Evolutionary conservation across 805 yeast species (phyloP), one percentile per base, ranked within the genome.

Genomic region (Yamadazyma sp.): DNA sequence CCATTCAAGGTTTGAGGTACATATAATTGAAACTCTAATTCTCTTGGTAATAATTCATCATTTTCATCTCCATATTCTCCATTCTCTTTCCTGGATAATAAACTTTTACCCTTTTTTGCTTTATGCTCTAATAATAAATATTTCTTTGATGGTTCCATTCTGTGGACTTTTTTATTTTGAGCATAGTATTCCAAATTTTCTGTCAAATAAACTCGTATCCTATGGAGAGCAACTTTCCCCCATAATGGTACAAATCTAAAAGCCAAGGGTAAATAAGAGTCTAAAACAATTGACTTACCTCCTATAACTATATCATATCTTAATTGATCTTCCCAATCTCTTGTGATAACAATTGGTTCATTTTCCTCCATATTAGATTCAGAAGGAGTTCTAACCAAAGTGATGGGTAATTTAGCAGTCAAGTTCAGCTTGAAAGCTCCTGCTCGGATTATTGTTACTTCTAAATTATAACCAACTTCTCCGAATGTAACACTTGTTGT

Each of bases 281-380:
- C 88, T 32, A 93, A 69, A 7, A 94, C 80, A 35, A 93, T 78
- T 18, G 88, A 81, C 56, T 91, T 93, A 18, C 96, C 86, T 1
- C 95, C 94, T 35, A 93, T 81, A 13, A 88, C 79, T 28, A 93
- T 87, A 52, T 93, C 97, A 54, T 93, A 93, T 47, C 81, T 80
- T 21, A 93, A 60, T 54, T 85, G 86, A 54, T 86, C 88, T 56
- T 91, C 98, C 98, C 98, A 93, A 45, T 86, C 91, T 40, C 95
- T 72, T 18, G 82, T 73, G 23, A 93, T 87, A 4, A 87, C 85
- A 35, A 93, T 91, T 0, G 98, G 98, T 54, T 93, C 98, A 43
- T 83, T 80, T 52, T 85, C 91, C 55, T 93, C 98, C 16, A 82
- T 73, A 26, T 87, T 84, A 24, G 75, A 76, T 38, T 84, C 88